Base-by-base conservation (phyloP, 1,284 basidiomycete species). In the Inonotus obliquus region DNA sequence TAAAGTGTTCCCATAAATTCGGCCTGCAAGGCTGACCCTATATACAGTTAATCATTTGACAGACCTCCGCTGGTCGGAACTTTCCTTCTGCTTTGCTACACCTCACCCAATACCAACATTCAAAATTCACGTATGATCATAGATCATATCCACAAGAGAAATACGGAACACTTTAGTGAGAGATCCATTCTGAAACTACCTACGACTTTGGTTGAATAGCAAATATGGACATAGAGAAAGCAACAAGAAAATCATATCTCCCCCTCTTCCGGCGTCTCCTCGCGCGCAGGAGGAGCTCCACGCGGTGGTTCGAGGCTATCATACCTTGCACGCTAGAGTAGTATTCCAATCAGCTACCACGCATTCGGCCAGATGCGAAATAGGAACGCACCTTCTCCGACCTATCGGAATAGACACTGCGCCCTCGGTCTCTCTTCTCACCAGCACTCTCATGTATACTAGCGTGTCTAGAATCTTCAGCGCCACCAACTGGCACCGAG, bases 251-350 rank as follows among this genome's bases (percentile, higher is more conserved):
- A 45, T 51, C 77, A 66, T 69, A 92, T 92, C 70, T 92, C 89
- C 23, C 90, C 89, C 72, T 92, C 89, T 75, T 92, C 90, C 6
- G 90, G 90, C 44, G 85, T 89, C 68, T 92, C 82, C 47, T 76
- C 81, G 39, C 81, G 71, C 29, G 67, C 71, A 2, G 70, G 68
- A 52, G 69, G 72, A 51, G 75, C 84, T 53, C 65, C 70, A 55
- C 81, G 75, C 66, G 64, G 17, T 63, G 63, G 58, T 69, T 69
- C 45, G 67, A 62, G 57, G 56, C 69, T 74, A 48, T 85, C 85
- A 65, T 83, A 82, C 60, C 80, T 77, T 44, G 81, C 72, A 57
- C 85, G 77, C 86, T 88, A 70, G 23, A 63, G 57, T 25, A 39
- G 25, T 9, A 19, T 32, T 23, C 27, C 53, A 17, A 17, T 58